Evolutionary conservation across 2,329 filamentous ascomycete genomes (phyloP), one percentile per base, ranked within the genome.

Genomic region (Diaporthe batatas): DNA sequence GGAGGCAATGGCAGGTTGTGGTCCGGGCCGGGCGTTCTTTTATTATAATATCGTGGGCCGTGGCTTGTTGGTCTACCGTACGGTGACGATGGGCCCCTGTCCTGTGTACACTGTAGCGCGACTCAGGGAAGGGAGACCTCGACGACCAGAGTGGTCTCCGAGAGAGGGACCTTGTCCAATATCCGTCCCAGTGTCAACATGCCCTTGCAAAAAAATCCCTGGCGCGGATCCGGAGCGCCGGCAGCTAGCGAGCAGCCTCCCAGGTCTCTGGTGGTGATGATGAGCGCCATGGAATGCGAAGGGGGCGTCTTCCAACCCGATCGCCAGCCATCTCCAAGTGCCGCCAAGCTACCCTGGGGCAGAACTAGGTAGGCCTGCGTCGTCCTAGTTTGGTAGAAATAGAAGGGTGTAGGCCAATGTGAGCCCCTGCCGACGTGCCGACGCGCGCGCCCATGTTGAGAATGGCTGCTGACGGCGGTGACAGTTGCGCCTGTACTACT

Each of bases 141-240:
- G 44, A 53, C 29, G 44, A 67, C 12, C n/a, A n/a, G 10, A 53
- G n/a, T 25, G 6, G 1, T 39, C 47, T 8, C 62, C n/a, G 62
- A 65, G 44, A 47, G 32, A n/a, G n/a, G 16, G 39, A 42, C 39
- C 39, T 42, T 42, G 39, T 42, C 39, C 11, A 42, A 14, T 14
- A 16, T 12, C 34, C 12, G 10, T 8, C 12, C 36, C 36, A 39
- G 12, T 67, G 62, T 67, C 62, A 14, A 39, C 21, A 21, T 36
- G 44, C 47, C 62, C 62, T 53, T 67, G 62, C 21, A 18, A 18
- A 5, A 36, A 53, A 39, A 67, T 67, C 62, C 62, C 62, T 67
- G 62, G 62, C 62, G 62, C n/a, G 47, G 62, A 67, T 67, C 62
- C 62, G 62, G 32, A 53, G 44, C 21, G 47, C 53, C 62, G 47